Base-by-base conservation (phyloP, 805 yeast species). In the Torulaspora gathmanii region DNA sequence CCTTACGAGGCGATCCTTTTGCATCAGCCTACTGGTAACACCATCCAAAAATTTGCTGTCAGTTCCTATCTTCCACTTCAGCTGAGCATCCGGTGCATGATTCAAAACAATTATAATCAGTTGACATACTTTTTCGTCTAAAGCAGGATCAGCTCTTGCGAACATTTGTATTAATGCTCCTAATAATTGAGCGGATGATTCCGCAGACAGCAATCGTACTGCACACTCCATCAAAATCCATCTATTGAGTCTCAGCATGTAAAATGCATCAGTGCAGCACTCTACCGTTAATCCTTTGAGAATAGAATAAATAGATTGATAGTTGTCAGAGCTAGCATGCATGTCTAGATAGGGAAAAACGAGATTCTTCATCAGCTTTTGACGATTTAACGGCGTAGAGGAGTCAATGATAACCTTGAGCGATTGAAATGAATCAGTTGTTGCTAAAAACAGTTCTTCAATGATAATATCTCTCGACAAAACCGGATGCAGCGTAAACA, bases 1-100 rank as follows among this genome's bases (percentile, higher is more conserved):
- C 27, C 68, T 52, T 7, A 62, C 45, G 9, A 15, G 30, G 9
- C 38, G 25, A 28, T 55, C 52, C 34, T 56, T 54, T 37, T 60
- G 53, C 23, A 43, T 40, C 19, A 65, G 45, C 19, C 69, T 51
- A 27, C 49, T 51, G 0, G 69, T 64, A 3, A 65, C 56, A 11
- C 58, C 57, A 42, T 61, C 52, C 23, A 65, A 33, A 36, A 64
- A 63, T 2, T 30, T 29, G 1, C 50, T 13, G 33, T 52, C 50
- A 26, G 51, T 47, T 1, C 63, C 49, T 13, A 56, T 41, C 6
- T 42, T 33, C 1, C 23, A 25, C 28, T 37, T 55, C 11, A 50
- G 51, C 1, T 41, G 35, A 1, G 40, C 26, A 19, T 42, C 36
- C 12, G 56, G 34, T 8, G 36, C 29, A 17, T 45, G 26, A 10